Evolutionary conservation across 352 stramenopile genomes (phyloP), one percentile per base, ranked within the genome.

Genomic region (Pythium periplocum): DNA sequence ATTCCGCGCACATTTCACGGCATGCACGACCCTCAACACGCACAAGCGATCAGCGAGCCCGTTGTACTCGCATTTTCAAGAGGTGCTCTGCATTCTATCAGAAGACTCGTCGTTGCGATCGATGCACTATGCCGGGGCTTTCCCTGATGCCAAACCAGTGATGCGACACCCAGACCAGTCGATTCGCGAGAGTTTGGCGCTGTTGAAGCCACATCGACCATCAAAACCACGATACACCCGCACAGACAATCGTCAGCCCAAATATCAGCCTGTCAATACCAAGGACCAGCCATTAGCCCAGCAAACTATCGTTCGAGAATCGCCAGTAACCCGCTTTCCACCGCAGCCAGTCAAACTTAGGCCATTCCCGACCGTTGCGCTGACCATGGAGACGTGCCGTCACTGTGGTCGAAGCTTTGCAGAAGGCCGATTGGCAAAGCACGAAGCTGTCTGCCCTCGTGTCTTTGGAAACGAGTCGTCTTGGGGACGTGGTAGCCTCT

Each of bases 371-470:
- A 48, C 52, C 3, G 42, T 47, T 6, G 45, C 55, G 10, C 55
- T 64, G 12, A 60, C 51, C 32, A 61, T 61, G 51, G 82, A 94
- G 61, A 90, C 72, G 11, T 94, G 84, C 57, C 73, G 76, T 4
- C 88, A 91, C 59, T 94, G 84, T 48, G 60, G 57, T 6, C 76
- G 82, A 4, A 91, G 76, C 55, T 94, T 94, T 57, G 84, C 84
- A 8, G 75, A 91, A 71, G 84, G 84, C 2, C 68, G 82, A 1
- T 64, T 94, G 7, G 75, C 69, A 2, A 94, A 94, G 61, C 84
- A 94, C 48, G 84, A 94, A 60, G 73, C 69, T 30, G 80, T 92
- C 4, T 94, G 84, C 50, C 81, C 74, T 1, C 77, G 81, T 12
- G 80, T 92, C 6, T 92, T 94, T 49, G 83, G 83, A 6, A 81